Conservation (phyloP, 352 stramenopile genomes). For the Thraustochytrium striatum region DNA sequence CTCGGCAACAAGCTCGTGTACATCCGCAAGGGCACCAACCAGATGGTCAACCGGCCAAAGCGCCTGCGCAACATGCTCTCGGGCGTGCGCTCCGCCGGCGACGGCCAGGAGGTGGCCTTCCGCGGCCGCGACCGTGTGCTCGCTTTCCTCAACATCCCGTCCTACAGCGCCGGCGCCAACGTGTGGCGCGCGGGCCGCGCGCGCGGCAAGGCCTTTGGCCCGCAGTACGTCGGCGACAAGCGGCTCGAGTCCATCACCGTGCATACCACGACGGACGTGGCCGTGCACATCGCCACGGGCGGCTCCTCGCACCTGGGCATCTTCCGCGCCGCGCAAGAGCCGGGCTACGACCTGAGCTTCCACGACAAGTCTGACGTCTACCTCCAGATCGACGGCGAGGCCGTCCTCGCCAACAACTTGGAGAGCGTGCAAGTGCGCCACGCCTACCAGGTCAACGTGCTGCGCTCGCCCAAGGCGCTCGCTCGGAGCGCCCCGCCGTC, state of each 20-base stretch:
- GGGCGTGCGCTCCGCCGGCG: background rate
- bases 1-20: conserved; percentile 49
- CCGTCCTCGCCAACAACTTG: background rate
- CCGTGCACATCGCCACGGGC: conserved; percentile 26
- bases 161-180: conserved; percentile 46
- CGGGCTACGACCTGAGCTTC: conserved; percentile 22
- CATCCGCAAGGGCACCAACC: conserved; percentile 32
- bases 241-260: conserved; percentile 32
- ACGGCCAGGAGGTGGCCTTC: background rate
- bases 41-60: conserved; percentile 15
- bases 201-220: background rate
- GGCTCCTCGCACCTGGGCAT: conserved; percentile 28
- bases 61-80: background rate
- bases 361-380: background rate
- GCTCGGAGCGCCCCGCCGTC: background rate
- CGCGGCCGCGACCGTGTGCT: conserved; percentile 27
- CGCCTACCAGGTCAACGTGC: conserved; percentile 37
- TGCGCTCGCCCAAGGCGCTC: background rate
- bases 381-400: conserved; percentile 43
- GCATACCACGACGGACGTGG: conserved; percentile 32
- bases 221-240: conserved; percentile 39
- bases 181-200: conserved; percentile 13
- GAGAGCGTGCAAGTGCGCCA: background rate
- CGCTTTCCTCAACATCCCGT: conserved; percentile 49
- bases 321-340: background rate